Percentiles rank a stretch among this genome's conserved stretches.
phyloP scores from a whole-genome alignment of 2,329 filamentous ascomycete species.

The Orbilia oligospora region DNA sequence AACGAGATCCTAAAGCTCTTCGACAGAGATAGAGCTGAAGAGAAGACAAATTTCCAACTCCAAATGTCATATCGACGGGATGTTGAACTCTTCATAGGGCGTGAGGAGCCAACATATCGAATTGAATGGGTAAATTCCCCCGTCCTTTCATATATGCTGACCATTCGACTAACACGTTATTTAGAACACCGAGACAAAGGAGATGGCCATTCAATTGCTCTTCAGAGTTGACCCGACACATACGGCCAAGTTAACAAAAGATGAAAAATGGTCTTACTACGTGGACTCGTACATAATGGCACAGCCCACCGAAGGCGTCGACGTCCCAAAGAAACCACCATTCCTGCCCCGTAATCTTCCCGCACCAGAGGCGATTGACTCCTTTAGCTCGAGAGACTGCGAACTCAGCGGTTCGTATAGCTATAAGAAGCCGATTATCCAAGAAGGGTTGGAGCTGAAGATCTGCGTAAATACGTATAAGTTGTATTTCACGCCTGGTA shows the following conservation, averaged over 20 bases:
- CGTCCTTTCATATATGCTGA: slow-evolving; percentile 63
- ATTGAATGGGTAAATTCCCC: slow-evolving; percentile 85
- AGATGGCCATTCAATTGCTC: slow-evolving; percentile 80
- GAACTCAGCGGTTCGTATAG: slow-evolving; percentile 71
- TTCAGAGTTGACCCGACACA: slow-evolving; percentile 81
- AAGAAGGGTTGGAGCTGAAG: slow-evolving; percentile 79
- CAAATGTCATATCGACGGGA: slow-evolving; percentile 63
- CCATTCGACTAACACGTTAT: slow-evolving; percentile 35
- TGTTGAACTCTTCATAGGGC: slow-evolving; percentile 66
- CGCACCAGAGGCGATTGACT: slow-evolving; percentile 75
- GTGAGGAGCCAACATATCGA: slow-evolving; percentile 88
- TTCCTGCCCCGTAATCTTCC: slow-evolving; percentile 81
- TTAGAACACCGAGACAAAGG: slow-evolving; percentile 77
- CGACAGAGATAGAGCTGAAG: slow-evolving; percentile 76
- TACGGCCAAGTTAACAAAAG: slow-evolving; percentile 88
- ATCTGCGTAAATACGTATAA: slow-evolving; percentile 84
- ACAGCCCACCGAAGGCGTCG: slow-evolving; percentile 86
- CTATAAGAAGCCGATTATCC: slow-evolving; percentile 62
- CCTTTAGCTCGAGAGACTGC: slow-evolving; percentile 67
- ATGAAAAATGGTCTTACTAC: slow-evolving; percentile 93
- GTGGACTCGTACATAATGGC: slow-evolving; percentile 91
- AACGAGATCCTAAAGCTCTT: slow-evolving; percentile 83
- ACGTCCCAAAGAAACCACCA: slow-evolving; percentile 75
- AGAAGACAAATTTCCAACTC: slow-evolving; percentile 63
- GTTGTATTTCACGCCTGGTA: slow-evolving; percentile 81